phyloP scores from a whole-genome alignment of 2,329 filamentous ascomycete genomes.

The Sporothrix mexicana region DNA sequence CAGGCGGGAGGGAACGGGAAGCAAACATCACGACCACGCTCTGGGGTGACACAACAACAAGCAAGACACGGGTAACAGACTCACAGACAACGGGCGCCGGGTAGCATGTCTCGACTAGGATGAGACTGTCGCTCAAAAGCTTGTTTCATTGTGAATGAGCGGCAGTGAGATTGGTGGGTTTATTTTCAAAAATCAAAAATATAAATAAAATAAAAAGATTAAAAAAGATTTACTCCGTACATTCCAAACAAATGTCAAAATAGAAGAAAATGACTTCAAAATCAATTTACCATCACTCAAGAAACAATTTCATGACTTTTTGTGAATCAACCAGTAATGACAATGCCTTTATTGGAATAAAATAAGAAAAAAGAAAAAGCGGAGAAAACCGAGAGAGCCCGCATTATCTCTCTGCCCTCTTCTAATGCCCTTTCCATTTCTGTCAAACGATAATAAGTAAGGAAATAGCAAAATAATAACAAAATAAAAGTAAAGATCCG shows the following conservation, averaged over 20 bases:
- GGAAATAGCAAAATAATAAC: not conserved
- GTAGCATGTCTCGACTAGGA: not conserved
- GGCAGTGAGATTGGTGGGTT: too few relatives aligned
- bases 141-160: slow-evolving; percentile 23
- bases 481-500: not conserved
- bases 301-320: slow-evolving; percentile 23
- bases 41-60: not conserved
- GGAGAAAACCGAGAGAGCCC: slow-evolving; percentile 3
- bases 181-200: too few relatives aligned
- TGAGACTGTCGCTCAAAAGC: slow-evolving; percentile 14
- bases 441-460: not conserved
- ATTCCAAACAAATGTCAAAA: too few relatives aligned
- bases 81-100: not conserved
- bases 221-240: too few relatives aligned
- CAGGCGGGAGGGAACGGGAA: not conserved
- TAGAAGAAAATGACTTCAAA: too few relatives aligned
- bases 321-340: not conserved
- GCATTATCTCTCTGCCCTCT: not conserved
- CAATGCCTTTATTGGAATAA: slow-evolving; percentile 11
- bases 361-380: not conserved
- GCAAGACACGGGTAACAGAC: slow-evolving; percentile 6
- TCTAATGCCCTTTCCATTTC: slow-evolving; percentile 16
- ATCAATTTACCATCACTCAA: not conserved
- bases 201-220: too few relatives aligned
- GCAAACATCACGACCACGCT: not conserved